Base-by-base conservation (phyloP, 2,329 filamentous ascomycete genomes). In the Chaetomium sp. region DNA sequence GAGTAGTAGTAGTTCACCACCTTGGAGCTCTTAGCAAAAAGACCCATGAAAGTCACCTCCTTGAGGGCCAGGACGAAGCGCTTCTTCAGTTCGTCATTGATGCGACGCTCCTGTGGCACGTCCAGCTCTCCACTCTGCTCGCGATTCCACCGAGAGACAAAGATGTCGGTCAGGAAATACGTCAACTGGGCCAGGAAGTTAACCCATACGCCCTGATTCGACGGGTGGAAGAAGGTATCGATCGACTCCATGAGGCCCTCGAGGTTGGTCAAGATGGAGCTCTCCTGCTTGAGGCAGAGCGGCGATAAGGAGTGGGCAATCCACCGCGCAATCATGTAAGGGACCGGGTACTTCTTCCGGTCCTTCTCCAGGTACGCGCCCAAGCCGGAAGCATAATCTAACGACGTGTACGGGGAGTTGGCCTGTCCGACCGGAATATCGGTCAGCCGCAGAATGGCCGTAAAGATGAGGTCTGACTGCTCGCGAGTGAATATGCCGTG, bases 161-260 rank as follows among this genome's bases (percentile, higher is more conserved):
- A 99, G 65, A 95, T 91, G 69, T 99, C 94, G 2, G 91, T 87
- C 5, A 99, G 78, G 70, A 95, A 96, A 69, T 91, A 91, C 5
- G 94, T 89, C 53, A 99, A 78, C 70, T 97, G 92, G 3, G 91
- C 87, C 44, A 99, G 76, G 61, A 92, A 88, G 65, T 85, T 90
- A 1, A 92, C 95, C 94, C 94, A 99, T 11, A 77, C 77, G 11
- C 94, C 94, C 52, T 92, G 89, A 70, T 99, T 99, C 2, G 94
- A 99, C 2, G 94, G 94, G 66, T 99, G 94, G 77, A 96, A 99
- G 71, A 99, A 99, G 0, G 94, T 99, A 70, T 99, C 94, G 47
- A 97, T 87, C 2, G 91, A 94, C 70, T 97, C 88, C 63, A 99
- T 88, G 52, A 99, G 77, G 0, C 89, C 92, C 70, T 99, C 92